Conservation (phyloP, 2,329 filamentous ascomycete species). For the Dothideomycetes sp. region DNA sequence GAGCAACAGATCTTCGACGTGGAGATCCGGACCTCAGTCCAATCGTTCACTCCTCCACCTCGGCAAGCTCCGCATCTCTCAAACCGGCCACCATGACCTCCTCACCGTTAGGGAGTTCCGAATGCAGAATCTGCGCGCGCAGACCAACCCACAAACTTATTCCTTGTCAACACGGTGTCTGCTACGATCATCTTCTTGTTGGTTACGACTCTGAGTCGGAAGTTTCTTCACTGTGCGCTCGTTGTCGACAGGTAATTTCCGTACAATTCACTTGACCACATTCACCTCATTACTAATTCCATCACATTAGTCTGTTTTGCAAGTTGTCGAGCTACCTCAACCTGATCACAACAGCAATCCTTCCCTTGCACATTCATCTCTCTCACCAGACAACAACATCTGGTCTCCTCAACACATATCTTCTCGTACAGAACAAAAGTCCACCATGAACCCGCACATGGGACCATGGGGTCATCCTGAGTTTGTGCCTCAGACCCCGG, state of each 20-base stretch:
- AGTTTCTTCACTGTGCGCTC: background rate
- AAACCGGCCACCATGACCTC: background rate
- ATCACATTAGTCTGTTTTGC: background rate
- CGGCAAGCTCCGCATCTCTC: background rate
- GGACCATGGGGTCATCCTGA: slow-evolving; percentile 1
- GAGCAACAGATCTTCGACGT: too few species aligned
- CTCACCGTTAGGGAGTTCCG: background rate
- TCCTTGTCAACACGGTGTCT: slow-evolving; percentile 9
- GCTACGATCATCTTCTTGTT: slow-evolving; percentile 8
- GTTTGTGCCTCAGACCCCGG: slow-evolving; percentile 5
- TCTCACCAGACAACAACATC: too few species aligned
- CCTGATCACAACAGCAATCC: background rate
- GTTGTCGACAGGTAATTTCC: slow-evolving; percentile 4
- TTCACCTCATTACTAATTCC: background rate
- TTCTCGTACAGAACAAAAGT: background rate
- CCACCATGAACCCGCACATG: background rate
- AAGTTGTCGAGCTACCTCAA: background rate
- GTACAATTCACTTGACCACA: background rate
- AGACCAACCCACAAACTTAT: slow-evolving; percentile 3
- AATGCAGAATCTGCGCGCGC: slow-evolving; percentile 1
- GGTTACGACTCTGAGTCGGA: slow-evolving; percentile 2
- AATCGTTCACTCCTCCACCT: too few species aligned
- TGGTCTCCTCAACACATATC: too few species aligned
- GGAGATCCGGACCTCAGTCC: too few species aligned
- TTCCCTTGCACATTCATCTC: background rate